Base-by-base conservation (phyloP, 768 basidiomycete species). In the Tulasnella sp. region DNA sequence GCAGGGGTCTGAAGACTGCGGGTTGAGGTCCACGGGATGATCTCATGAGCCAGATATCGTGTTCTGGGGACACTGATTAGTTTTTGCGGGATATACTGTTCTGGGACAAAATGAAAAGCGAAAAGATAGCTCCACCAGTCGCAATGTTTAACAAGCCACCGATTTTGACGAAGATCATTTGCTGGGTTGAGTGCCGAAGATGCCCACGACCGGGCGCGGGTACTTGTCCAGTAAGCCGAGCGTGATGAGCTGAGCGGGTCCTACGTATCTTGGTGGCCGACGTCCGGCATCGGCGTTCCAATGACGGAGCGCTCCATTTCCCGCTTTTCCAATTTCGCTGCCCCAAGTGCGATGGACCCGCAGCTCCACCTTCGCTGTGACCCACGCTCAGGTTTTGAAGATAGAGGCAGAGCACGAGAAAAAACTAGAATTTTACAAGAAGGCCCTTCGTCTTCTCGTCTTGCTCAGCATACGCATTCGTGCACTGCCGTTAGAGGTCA, bases 271-370 rank as follows among this genome's bases (percentile, higher is more conserved):
- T 51, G n/a, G 20, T 51, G 51, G 51, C 61, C 61, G 61, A 67
- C 61, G 29, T 67, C 61, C 61, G 61, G 61, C n/a, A 5, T 35
- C 61, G 61, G 61, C 26, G 26, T 67, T 44, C 32, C 61, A 26
- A 67, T 5, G 26, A 18, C 15, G 32, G 32, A 11, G 61, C 61
- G 61, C 23, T n/a, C 51, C 51, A 51, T 51, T 51, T 51, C 23
- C 51, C 51, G 61, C 61, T 67, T 67, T 67, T 67, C 61, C 61
- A 35, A 67, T 29, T 67, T 67, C 61, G 61, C 61, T 67, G 13
- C 35, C 61, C 61, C 61, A 67, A 67, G 61, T 67, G 61, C 61
- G 61, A 67, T 67, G 61, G 32, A 67, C 61, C 61, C 61, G 61
- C 61, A 11, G 61, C 61, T 35, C 61, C 61, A 67, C 61, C 18